These are phyloP conservation scores for Isabelozyma rhagii DNA, from an alignment of 805 yeast genomes.

Conservation along the genomic window DNA sequence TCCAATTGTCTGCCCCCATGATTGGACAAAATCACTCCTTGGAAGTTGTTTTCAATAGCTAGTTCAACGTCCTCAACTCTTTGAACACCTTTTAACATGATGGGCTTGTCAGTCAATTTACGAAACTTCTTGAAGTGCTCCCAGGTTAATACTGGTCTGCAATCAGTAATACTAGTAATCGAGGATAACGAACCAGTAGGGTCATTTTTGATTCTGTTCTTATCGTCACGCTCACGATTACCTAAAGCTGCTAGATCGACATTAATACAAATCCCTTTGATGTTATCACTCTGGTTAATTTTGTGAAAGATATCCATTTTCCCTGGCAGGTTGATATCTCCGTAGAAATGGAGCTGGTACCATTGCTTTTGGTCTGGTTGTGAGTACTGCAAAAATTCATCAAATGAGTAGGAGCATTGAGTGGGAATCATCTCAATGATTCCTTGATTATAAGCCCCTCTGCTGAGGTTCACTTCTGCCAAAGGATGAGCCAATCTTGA, in stretches of 20 bases:
- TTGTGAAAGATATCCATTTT: constrained; percentile 17
- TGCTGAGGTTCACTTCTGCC: constrained; percentile 36
- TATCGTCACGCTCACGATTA: constrained; percentile 44
- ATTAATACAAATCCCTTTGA: constrained; percentile 47
- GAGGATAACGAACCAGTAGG: background rate
- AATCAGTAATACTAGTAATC: background rate
- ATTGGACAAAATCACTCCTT: constrained; percentile 77
- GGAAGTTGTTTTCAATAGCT: constrained; percentile 67
- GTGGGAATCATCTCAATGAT: constrained; percentile 44
- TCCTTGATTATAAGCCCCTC: constrained; percentile 33
- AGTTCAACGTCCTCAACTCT: constrained; percentile 68
- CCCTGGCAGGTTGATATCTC: constrained; percentile 24
- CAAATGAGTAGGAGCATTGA: constrained; percentile 28
- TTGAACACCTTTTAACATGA: constrained; percentile 69
- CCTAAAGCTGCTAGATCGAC: constrained; percentile 53
- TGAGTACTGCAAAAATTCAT: constrained; percentile 29
- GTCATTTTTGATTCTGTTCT: constrained; percentile 16
- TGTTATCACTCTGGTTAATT: constrained; percentile 28
- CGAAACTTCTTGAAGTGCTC: constrained; percentile 15
- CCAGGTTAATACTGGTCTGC: constrained; percentile 22
- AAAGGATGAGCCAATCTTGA: constrained; percentile 35
- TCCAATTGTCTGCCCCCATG: constrained; percentile 89
- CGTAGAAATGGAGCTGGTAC: constrained; percentile 43
- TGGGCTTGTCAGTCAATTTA: constrained; percentile 36
- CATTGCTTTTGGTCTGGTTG: constrained; percentile 31